Base-by-base conservation (phyloP, 1,284 basidiomycete genomes). In the Coniferiporia weirii region DNA sequence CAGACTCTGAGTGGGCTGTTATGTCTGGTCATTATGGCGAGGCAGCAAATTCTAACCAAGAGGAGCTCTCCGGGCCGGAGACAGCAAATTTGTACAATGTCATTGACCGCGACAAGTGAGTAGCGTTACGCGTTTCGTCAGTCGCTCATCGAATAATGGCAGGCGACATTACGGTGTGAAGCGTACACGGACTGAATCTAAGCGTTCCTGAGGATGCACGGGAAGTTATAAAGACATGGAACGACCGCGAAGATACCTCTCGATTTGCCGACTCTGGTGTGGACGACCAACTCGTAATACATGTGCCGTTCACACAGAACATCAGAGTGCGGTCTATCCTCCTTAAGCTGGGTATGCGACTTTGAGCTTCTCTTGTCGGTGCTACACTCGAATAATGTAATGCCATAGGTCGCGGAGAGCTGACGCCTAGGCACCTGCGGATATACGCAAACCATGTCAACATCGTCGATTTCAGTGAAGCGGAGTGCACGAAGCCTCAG, bases 271-370 rank as follows among this genome's bases (percentile, higher is more conserved):
- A 90, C 47, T 89, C 86, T 0, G 83, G 82, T 22, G 89, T 91
- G 3, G 89, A 91, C 66, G 89, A 92, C 68, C 87, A 92, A 79
- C 87, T 88, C 61, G 84, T 93, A 64, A 77, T 93, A 54, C 89
- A 92, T 69, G 73, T 93, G 54, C 89, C 89, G 0, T 93, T 93
- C 74, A 80, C 78, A 0, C 80, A 91, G 68, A 87, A 85, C 66
- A 89, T 93, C 22, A 77, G 88, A 49, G 70, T 93, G 54, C 81
- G 83, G 63, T 89, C 88, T 22, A 69, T 92, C 10, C 67, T 91
- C 13, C 71, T 92, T 48, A 91, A 91, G 69, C 71, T 89, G 44
- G 90, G 89, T 89, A 67, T 65, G 75, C 63, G 22, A 35, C 49
- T 48, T 49, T 34, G 17, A 19, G 20, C 15, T 57, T 55, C 54